Evolutionary conservation across 1,284 basidiomycete species (phyloP), one percentile per base, ranked within the genome.

Genomic region (Hypsizygus ulmarius): DNA sequence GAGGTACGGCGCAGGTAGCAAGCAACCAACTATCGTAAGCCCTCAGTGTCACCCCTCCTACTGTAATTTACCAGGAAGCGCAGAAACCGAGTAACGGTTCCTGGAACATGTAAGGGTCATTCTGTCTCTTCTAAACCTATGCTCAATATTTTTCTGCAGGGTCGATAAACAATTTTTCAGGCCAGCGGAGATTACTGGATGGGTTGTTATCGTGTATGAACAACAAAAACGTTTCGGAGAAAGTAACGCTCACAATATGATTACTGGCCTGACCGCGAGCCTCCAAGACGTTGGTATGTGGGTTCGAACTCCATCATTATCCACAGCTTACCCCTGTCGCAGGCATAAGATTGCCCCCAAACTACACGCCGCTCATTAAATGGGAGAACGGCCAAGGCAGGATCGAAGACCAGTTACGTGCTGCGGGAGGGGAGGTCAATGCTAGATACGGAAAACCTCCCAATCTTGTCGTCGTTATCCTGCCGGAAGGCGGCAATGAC

Each of bases 401-500:
- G 32, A 75, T 85, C 32, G 63, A 68, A 5, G 69, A 75, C 10
- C 76, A 81, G 69, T 63, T 88, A 21, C 67, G 64, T 7, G 56
- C 56, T 1, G 70, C 71, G 1, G 85, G 84, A 8, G 54, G 55
- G 0, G 58, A 64, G 35, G 72, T 66, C 53, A 67, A 68, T 15
- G 44, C 30, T 15, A 47, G 49, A 27, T 39, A 54, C 14, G 62
- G 63, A 9, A 55, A 59, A 3, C 64, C 68, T 2, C 87, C 87
- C 0, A 72, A 70, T 5, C 70, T 89, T 2, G 71, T 89, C 14
- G 77, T 90, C 1, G 77, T 82, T 12, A 64, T 90, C 39, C 71
- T 90, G n/a, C 87, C 87, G 0, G 86, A 90, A 49, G 75, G 76
- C 1, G 84, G 80, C 0, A 81, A 84, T 34, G 84, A 89, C 43